phyloP scores from a whole-genome alignment of 306 rosid genomes.

The Senna tora region DNA sequence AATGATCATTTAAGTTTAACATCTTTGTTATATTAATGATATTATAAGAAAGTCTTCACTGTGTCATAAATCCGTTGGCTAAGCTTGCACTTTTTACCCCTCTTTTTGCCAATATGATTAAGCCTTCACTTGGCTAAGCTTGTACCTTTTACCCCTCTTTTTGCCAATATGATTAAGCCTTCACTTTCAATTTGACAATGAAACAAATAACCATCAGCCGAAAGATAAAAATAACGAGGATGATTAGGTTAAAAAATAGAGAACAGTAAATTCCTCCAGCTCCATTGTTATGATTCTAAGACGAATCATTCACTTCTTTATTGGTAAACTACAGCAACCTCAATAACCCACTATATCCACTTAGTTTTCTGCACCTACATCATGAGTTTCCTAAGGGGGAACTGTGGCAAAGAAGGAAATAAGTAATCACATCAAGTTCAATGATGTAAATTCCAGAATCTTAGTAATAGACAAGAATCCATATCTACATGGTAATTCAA shows the following conservation, averaged over 20 bases:
- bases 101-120: not conserved
- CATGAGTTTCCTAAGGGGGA: not conserved
- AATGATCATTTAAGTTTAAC: not conserved
- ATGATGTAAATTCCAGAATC: no score
- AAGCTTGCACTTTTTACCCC: not conserved
- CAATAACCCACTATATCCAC: not conserved
- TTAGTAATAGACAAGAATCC: no score
- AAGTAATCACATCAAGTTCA: not conserved
- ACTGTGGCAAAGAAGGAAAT: not conserved
- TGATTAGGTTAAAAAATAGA: not conserved
- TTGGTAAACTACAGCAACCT: no score
- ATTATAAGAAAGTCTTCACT: not conserved
- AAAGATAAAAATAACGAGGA: not conserved
- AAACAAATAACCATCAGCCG: not conserved
- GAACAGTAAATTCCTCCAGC: not conserved
- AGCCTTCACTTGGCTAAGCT: not conserved
- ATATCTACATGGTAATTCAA: not conserved
- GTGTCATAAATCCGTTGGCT: not conserved
- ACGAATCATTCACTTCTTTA: not conserved
- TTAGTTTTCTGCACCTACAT: not conserved
- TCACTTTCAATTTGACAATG: not conserved
- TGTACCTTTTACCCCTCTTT: not conserved
- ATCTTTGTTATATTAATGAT: no score
- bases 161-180: not conserved
- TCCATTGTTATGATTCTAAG: not conserved